phyloP scores from a whole-genome alignment of 306 rosid species.

The Styphnolobium japonicum region DNA sequence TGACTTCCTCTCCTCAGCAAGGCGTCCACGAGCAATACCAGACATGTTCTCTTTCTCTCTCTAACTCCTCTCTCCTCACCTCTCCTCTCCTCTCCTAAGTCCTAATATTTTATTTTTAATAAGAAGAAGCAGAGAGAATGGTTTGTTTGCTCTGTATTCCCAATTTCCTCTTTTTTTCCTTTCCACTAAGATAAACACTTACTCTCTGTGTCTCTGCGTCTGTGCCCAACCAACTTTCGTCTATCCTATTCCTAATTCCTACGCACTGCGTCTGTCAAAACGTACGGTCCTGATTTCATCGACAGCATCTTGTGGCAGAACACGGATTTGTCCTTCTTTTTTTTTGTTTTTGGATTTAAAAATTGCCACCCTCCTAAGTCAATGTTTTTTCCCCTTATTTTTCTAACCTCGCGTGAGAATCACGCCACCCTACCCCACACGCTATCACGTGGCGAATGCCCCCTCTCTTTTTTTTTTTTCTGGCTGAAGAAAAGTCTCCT shows the following conservation, averaged over 20 bases:
- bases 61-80: conserved; percentile 11
- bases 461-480: not conserved
- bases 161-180: not conserved
- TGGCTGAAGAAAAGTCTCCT: not conserved
- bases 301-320: not conserved
- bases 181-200: not conserved
- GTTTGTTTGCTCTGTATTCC: too few relatives aligned
- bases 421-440: conserved; percentile 24
- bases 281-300: conserved; percentile 16
- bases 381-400: not conserved
- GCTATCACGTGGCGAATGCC: conserved; percentile 8
- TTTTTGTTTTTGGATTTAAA: not conserved
- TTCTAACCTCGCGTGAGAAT: conserved; percentile 25
- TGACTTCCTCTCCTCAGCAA: conserved; percentile 85
- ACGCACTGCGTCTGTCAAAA: not conserved
- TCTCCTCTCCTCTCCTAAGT: too few relatives aligned
- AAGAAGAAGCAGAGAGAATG: too few relatives aligned
- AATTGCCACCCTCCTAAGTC: not conserved
- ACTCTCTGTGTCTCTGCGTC: not conserved
- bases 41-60: conserved; percentile 39
- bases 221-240: not conserved
- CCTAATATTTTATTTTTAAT: too few relatives aligned
- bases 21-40: conserved; percentile 94
- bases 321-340: not conserved
- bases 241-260: not conserved